A percentile compares a stretch with the other conserved stretches of the same genome.
Conservation (phyloP, 345 rosid species). For the Diplotaxis tenuifolia region DNA sequence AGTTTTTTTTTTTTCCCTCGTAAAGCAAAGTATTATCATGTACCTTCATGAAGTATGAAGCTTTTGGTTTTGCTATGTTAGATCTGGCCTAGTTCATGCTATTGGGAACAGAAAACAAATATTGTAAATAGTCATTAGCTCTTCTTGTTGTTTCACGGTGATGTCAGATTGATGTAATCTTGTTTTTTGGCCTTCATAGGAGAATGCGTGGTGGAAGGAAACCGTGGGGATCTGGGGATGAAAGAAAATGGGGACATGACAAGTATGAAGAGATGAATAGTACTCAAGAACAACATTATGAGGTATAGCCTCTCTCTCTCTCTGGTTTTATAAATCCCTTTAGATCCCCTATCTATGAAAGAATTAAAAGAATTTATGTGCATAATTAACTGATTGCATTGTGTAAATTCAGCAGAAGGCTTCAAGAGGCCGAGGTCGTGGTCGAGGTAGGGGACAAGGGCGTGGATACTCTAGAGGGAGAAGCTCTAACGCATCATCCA, state of each 20-base stretch:
- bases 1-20: background rate
- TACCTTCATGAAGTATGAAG: background rate
- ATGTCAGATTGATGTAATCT: background rate
- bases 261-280: slow-evolving; percentile 86
- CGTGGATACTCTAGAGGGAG: slow-evolving; percentile 53
- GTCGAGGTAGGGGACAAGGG: slow-evolving; percentile 58
- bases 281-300: slow-evolving; percentile 60
- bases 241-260: slow-evolving; percentile 97
- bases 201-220: slow-evolving; percentile 68
- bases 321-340: background rate
- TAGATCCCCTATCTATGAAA: background rate
- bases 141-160: too few relatives aligned
- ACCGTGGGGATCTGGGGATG: slow-evolving; percentile 90
- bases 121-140: background rate
- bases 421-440: slow-evolving; percentile 65
- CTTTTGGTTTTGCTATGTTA: background rate
- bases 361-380: background rate
- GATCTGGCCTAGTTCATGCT: slow-evolving; percentile 1
- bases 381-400: slow-evolving; percentile 8
- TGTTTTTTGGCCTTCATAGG: slow-evolving; percentile 45
- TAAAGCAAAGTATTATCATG: background rate
- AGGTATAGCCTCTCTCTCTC: slow-evolving; percentile 45
- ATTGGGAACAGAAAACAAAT: background rate
- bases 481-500: slow-evolving; percentile 48
- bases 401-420: slow-evolving; percentile 53